These are phyloP conservation scores for Morella rubra DNA, from an alignment of 306 rosid genomes.

Conservation along the genomic window DNA sequence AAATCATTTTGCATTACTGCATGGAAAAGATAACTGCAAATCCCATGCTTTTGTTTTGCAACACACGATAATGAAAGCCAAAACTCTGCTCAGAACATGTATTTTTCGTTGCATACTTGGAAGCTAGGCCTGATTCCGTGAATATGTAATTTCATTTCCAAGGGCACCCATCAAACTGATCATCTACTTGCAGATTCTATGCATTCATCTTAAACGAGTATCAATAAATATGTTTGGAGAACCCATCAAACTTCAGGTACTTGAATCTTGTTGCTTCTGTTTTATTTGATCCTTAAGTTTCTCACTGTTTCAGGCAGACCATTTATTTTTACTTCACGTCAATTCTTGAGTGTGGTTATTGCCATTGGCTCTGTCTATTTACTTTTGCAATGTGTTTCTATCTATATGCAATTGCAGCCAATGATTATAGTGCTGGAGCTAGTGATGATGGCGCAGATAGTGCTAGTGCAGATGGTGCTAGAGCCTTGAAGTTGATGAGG, in stretches of 20 bases:
- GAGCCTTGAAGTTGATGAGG: no score
- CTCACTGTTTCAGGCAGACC: background rate
- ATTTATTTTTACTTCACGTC: background rate
- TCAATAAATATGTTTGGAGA: constrained; percentile 60
- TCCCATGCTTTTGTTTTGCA: background rate
- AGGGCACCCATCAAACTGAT: constrained; percentile 6
- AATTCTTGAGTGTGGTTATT: background rate
- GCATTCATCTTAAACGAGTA: constrained; percentile 83
- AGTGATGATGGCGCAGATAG: no score
- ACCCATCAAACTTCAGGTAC: constrained; percentile 66
- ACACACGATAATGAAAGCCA: background rate
- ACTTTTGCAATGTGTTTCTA: background rate
- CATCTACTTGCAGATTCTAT: constrained; percentile 64
- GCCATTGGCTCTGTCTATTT: background rate
- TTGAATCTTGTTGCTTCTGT: constrained; percentile 20
- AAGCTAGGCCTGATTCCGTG: background rate
- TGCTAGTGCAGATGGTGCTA: no score
- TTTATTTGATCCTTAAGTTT: constrained; percentile 23
- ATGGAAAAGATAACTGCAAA: background rate
- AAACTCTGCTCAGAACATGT: background rate
- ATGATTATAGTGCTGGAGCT: no score
- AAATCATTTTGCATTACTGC: no score
- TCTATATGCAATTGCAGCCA: no score
- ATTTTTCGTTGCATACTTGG: background rate
- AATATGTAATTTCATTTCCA: background rate